phyloP scores from a whole-genome alignment of 345 rosid species.

The Camelina laxa region DNA sequence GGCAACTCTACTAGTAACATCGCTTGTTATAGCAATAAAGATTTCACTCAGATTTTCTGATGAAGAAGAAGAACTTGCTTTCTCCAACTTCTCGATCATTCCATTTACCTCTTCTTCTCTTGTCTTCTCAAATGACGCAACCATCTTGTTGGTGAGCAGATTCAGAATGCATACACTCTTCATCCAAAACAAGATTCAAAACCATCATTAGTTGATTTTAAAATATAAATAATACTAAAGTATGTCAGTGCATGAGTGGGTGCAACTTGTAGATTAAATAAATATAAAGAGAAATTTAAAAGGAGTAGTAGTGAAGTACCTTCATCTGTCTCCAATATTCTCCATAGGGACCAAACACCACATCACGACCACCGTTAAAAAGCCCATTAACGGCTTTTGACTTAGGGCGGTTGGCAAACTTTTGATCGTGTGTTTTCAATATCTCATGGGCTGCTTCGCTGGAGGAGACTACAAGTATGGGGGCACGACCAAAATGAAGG shows the following conservation, averaged over 20 bases:
- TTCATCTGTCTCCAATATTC: slow-evolving; percentile 73
- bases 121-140: slow-evolving; percentile 45
- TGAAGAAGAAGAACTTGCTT: slow-evolving; percentile 25
- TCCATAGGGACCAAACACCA: slow-evolving; percentile 55
- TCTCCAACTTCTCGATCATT: slow-evolving; percentile 40
- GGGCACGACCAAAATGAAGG: slow-evolving; percentile 55
- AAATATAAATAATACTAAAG: neutral
- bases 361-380: slow-evolving; percentile 47
- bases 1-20: slow-evolving; percentile 54
- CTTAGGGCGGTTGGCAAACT: slow-evolving; percentile 54
- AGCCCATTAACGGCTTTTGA: slow-evolving; percentile 34
- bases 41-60: slow-evolving; percentile 50
- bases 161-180: slow-evolving; percentile 54
- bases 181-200: neutral
- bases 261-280: neutral
- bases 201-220: neutral
- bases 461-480: slow-evolving; percentile 57
- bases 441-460: slow-evolving; percentile 50
- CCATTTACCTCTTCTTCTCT: slow-evolving; percentile 56
- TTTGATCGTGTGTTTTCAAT: slow-evolving; percentile 61
- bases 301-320: slow-evolving; percentile 12
- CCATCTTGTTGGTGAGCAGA: slow-evolving; percentile 55
- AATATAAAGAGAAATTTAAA: neutral
- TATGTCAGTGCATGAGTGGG: neutral
- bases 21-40: slow-evolving; percentile 41